Conservation (phyloP, 441 rosid species). For the Viola pubescens region DNA sequence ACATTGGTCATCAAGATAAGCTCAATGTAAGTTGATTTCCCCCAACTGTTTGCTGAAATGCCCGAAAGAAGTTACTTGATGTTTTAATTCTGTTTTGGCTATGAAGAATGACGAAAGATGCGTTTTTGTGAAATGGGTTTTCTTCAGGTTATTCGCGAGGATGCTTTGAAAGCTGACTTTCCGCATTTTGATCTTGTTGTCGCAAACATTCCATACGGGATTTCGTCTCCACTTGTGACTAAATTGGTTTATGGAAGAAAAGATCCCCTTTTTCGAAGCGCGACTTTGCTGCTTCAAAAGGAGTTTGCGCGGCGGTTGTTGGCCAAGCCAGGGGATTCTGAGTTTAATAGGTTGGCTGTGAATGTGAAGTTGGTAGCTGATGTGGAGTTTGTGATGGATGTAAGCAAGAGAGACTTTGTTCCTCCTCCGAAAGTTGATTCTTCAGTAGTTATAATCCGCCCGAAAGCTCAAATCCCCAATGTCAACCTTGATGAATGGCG, state of each 20-base stretch:
- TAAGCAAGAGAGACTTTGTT: constrained; percentile 79
- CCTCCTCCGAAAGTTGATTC: constrained; percentile 92
- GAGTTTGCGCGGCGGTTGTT: constrained; percentile 76
- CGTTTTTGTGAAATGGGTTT: neutral
- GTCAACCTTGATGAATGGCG: constrained; percentile 50
- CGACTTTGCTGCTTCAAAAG: constrained; percentile 80
- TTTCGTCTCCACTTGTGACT: constrained; percentile 72
- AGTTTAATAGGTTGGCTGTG: constrained; percentile 75
- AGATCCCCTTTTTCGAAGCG: constrained; percentile 39
- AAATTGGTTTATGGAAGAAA: constrained; percentile 68
- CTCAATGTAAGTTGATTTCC: constrained; percentile 40
- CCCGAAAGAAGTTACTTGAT: constrained; percentile 10
- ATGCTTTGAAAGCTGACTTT: constrained; percentile 68
- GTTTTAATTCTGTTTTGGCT: neutral
- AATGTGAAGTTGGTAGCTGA: constrained; percentile 75
- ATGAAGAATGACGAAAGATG: neutral
- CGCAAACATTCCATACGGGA: constrained; percentile 77
- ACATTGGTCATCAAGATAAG: constrained; percentile 28
- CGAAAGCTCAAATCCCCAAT: constrained; percentile 44
- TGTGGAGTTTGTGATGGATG: constrained; percentile 72
- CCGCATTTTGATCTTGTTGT: constrained; percentile 70
- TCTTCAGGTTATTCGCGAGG: constrained; percentile 56
- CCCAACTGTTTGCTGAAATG: constrained; percentile 42
- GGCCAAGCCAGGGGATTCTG: constrained; percentile 79
- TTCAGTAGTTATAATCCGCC: constrained; percentile 67